These are phyloP conservation scores for Gastrolobium villosum DNA, from an alignment of 306 rosid species.

Conservation along the genomic window DNA sequence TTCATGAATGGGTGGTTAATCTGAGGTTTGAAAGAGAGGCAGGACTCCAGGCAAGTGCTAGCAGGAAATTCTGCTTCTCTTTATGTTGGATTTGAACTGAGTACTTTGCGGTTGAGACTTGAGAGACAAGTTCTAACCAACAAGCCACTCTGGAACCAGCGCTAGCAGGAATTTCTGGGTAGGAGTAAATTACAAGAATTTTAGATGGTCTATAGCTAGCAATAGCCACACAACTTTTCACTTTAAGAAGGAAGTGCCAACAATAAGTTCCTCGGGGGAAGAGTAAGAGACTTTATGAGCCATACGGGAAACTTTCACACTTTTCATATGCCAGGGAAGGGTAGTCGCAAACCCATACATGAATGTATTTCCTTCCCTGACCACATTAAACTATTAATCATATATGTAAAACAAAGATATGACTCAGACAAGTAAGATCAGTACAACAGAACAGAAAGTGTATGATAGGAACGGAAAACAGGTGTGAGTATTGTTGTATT, in stretches of 20 bases:
- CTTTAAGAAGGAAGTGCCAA: not conserved
- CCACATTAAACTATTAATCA: not conserved
- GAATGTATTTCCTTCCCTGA: not conserved
- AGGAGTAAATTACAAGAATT: constrained; percentile 8
- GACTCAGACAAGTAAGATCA: not conserved
- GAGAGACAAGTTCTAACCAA: no score
- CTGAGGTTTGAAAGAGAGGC: not conserved
- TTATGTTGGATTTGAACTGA: no score
- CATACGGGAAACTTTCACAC: not conserved
- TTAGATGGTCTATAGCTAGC: not conserved
- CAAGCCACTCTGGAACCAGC: no score
- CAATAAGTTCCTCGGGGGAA: not conserved
- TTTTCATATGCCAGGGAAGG: not conserved
- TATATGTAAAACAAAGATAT: not conserved
- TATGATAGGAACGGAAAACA: constrained; percentile 5
- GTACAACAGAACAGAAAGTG: constrained; percentile 1
- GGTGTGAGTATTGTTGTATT: not conserved
- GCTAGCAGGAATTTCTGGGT: constrained; percentile 31
- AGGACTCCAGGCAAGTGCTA: not conserved
- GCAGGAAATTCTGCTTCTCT: constrained; percentile 19
- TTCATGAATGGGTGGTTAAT: not conserved
- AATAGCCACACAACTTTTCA: not conserved
- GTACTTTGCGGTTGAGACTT: no score
- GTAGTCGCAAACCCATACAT: not conserved
- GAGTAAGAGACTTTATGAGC: not conserved